Evolutionary conservation across 208 protist species (phyloP), one percentile per base, ranked within the genome.

Genomic region (Phytomonas serpens): DNA sequence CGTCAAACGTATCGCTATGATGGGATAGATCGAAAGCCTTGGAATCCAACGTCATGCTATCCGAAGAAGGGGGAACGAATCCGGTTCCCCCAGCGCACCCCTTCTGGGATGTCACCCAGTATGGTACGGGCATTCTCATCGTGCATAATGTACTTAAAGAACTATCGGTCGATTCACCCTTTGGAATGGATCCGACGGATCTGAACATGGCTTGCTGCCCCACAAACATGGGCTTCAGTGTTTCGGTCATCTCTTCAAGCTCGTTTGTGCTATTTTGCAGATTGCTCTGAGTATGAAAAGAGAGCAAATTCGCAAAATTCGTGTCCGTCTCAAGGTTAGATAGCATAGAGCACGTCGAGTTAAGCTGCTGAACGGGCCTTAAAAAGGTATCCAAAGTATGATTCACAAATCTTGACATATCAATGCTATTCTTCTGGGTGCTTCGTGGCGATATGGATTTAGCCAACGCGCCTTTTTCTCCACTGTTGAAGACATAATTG

Each of bases 311-410:
- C n/a, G 69, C 71, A 32, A 82, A 71, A 70, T 82, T 85, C 40
- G 76, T 66, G 70, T 85, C 80, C 36, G 77, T 42, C 16, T 75
- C 71, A 16, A 85, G 77, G 7, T 70, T 78, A 61, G 80, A 85
- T 5, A 85, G 71, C 19, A 82, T 69, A 42, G 80, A 85, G 63
- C 65, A 72, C 71, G 69, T 79, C 38, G 77, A 80, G 23, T 34
- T 71, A 13, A 37, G 75, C 16, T 71, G 33, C 2, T 52, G 64
- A 0, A 51, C 75, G 3, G 74, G 63, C 32, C 72, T 71, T 30
- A 85, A 52, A 34, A 85, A 76, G 68, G 72, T 76, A 38, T 76
- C 80, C 74, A 85, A 74, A 29, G 80, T 77, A 64, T 85, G 77
- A 16, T 71, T 76, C 57, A 85, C 80, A 74, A 81, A 85, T 34